Conservation (phyloP, 1,284 basidiomycete species). For the Sporisorium scitamineum region DNA sequence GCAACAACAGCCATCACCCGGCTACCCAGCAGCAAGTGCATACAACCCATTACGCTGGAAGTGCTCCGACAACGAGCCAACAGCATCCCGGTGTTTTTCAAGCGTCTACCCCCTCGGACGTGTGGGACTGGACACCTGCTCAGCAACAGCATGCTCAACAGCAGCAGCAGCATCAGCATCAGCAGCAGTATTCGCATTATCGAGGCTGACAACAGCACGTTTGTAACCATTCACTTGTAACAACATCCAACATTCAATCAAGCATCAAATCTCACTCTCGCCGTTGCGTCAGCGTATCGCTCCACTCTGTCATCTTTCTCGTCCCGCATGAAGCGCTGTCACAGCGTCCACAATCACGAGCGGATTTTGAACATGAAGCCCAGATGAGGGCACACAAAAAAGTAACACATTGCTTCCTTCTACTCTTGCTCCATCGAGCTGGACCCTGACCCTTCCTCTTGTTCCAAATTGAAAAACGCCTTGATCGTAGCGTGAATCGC, state of each 20-base stretch:
- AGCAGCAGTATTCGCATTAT: conserved; percentile 15
- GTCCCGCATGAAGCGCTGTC: not conserved
- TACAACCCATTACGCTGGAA: not conserved
- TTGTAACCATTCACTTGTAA: not conserved
- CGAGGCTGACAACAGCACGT: not conserved
- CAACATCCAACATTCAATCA: not conserved
- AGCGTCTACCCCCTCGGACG: conserved; percentile 17
- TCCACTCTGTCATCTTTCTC: not conserved
- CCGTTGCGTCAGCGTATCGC: too few species aligned
- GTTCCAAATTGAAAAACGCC: conserved; percentile 32
- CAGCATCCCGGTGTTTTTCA: not conserved
- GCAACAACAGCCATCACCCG: not conserved
- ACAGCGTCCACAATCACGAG: too few species aligned
- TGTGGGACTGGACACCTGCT: conserved; percentile 26
- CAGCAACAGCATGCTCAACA: conserved; percentile 6
- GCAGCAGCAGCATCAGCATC: conserved; percentile 5
- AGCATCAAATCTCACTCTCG: not conserved
- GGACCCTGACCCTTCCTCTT: not conserved
- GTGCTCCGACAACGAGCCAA: not conserved
- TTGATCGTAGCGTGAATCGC: conserved; percentile 17
- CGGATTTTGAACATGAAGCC: not conserved
- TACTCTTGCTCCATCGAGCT: conserved; percentile 9
- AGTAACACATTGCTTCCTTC: not conserved
- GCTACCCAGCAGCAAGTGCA: conserved; percentile 5
- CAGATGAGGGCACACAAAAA: not conserved